A percentile compares a stretch with the other conserved stretches of the same genome.
phyloP scores from a whole-genome alignment of 225 moss, liverwort and hornwort genomes.

The Ulota crispa region DNA sequence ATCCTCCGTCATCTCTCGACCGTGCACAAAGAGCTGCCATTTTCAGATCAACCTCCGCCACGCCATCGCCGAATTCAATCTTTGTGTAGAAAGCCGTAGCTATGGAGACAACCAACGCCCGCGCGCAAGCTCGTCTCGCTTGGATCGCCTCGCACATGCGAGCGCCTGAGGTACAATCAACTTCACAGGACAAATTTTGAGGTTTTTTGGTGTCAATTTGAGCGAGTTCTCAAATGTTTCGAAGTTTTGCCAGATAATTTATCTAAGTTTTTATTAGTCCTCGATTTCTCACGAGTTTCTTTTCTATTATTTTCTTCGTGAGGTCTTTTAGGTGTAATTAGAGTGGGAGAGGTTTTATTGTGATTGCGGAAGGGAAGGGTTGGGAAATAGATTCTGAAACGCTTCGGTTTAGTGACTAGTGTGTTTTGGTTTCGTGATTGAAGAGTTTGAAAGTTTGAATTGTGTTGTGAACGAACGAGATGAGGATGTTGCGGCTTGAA shows the following conservation, averaged over 20 bases:
- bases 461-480: not conserved
- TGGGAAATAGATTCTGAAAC: not conserved
- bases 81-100: not conserved
- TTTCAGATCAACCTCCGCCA: not conserved
- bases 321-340: not conserved
- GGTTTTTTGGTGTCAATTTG: not conserved
- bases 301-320: not conserved
- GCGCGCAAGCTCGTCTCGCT: constrained; percentile 62
- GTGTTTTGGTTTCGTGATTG: not conserved
- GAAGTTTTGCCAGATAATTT: not conserved
- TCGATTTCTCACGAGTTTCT: too few relatives aligned
- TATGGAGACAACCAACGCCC: constrained; percentile 43
- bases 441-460: not conserved
- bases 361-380: not conserved
- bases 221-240: not conserved
- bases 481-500: not conserved
- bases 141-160: constrained; percentile 86
- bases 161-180: constrained; percentile 19
- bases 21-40: not conserved
- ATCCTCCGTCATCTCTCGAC: not conserved
- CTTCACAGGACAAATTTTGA: not conserved
- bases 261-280: not conserved
- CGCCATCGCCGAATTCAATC: constrained; percentile 3
- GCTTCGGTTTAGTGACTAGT: not conserved
- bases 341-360: not conserved